These are phyloP conservation scores for Dillenia suffruticosa DNA, from an alignment of 164 flowering plant genomes.

Conservation along the genomic window DNA sequence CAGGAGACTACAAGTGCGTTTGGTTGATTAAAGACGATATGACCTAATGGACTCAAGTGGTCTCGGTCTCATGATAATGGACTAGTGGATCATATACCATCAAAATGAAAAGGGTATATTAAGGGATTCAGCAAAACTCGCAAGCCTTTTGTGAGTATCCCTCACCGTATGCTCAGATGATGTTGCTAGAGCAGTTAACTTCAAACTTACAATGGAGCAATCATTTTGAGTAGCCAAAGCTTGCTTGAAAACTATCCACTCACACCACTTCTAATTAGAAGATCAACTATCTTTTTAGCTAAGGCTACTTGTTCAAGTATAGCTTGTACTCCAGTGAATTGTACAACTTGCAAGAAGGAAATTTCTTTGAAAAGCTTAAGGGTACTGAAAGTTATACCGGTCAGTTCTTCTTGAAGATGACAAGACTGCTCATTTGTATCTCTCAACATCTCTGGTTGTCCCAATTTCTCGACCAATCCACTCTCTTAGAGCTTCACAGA, in stretches of 20 bases:
- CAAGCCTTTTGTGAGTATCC: conserved; percentile 2
- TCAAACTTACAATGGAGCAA: background rate
- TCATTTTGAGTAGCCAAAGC: background rate
- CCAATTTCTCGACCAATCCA: no score
- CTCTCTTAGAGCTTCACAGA: no score
- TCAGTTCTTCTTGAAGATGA: no score
- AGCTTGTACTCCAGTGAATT: background rate
- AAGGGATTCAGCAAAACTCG: conserved; percentile 8
- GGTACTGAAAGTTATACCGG: background rate
- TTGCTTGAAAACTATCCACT: background rate
- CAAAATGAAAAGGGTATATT: background rate
- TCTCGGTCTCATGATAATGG: no score
- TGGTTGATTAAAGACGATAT: no score
- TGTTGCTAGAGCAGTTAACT: background rate
- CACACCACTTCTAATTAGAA: background rate
- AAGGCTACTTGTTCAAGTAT: background rate
- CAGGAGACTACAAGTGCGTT: no score
- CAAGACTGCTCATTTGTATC: no score
- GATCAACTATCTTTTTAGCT: background rate
- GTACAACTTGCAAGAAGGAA: no score
- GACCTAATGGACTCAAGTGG: no score
- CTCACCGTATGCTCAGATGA: background rate
- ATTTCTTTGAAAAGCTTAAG: no score
- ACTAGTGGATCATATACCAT: no score
- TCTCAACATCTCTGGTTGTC: no score